Conservation (phyloP, 371 early-diverging fungal genomes). For the Rhizopus stolonifer region DNA sequence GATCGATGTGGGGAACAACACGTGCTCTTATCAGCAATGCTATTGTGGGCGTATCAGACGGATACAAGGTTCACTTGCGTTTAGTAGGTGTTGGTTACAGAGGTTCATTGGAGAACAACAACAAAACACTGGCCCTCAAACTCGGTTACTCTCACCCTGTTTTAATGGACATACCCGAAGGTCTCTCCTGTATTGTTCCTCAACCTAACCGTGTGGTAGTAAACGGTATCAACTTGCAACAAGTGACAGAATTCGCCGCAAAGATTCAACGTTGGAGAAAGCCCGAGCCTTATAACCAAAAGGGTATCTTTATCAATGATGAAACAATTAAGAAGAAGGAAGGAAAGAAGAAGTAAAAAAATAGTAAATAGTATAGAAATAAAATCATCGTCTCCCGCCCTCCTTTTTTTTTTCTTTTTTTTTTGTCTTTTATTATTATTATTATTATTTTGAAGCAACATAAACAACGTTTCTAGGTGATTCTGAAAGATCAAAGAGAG, state of each 20-base stretch:
- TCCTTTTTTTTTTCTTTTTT: conserved; percentile 7
- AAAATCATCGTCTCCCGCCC: not conserved
- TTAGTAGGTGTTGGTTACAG: conserved; percentile 95
- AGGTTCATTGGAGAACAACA: conserved; percentile 73
- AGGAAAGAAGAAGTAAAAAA: conserved; percentile 85
- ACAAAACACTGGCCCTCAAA: conserved; percentile 69
- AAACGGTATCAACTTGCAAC: conserved; percentile 74
- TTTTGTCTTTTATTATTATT: not conserved
- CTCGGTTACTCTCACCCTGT: conserved; percentile 91
- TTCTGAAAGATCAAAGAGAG: conserved; percentile 37
- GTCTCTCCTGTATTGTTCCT: conserved; percentile 77
- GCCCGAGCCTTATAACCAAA: conserved; percentile 98
- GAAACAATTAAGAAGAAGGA: conserved; percentile 97
- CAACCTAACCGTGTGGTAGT: conserved; percentile 85
- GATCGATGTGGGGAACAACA: conserved; percentile 96
- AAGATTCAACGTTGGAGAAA: conserved; percentile 86
- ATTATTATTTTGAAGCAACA: conserved; percentile 38
- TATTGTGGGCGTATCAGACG: conserved; percentile 90
- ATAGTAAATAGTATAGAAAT: not conserved
- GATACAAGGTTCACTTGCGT: conserved; percentile 79
- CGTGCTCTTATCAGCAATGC: conserved; percentile 84
- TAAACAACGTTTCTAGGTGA: conserved; percentile 47
- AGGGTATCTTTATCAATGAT: conserved; percentile 96
- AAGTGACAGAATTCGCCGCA: conserved; percentile 90
- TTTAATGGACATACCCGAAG: conserved; percentile 76